Evolutionary conservation across 2,329 filamentous ascomycete genomes (phyloP), one percentile per base, ranked within the genome.

Genomic region (Hansfordia pulvinata): DNA sequence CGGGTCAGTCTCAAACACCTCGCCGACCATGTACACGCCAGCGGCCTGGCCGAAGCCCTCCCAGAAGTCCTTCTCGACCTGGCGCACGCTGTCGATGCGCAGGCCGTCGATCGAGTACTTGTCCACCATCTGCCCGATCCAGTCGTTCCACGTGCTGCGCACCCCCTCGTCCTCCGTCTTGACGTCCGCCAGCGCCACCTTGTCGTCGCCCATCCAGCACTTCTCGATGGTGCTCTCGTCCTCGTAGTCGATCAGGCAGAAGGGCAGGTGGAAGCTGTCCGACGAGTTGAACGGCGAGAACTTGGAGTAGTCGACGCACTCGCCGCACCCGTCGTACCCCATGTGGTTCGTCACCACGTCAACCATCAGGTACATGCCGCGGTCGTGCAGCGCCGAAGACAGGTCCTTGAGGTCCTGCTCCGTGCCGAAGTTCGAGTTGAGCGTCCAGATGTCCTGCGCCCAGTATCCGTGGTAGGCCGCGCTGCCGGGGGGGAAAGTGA

Each of bases 361-460:
- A 3, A 74, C 54, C 69, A 75, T 75, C 19, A 74, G 48, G 36
- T 68, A 69, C 68, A 74, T 74, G 23, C 52, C 58, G 4, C 66
- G 54, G 11, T 48, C 43, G 35, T 74, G 68, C 10, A 73, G 43
- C 4, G 58, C 67, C 7, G 45, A 33, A 1, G 65, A 54, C 4
- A 74, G 53, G 8, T 50, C 54, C 21, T 50, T 48, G 19, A 74
- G 46, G 32, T 73, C 55, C 7, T 60, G 55, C 37, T 67, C 46
- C 40, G 76, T 68, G 5, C 74, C 74, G 35, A 77, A 78, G 13
- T 65, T 58, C 1, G 64, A 63, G 40, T 80, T 79, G 17, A 73
- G 37, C 7, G 45, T 37, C 36, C 64, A 62, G 13, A 65, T 49
- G 29, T 65, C 52, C 32, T 62, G 52, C n/a, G 60, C 58, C 62